Percentiles rank a stretch among this genome's conserved stretches.
Evolutionary conservation across 495 filamentous ascomycete genomes (phyloP).

Genomic region (Cudoniella acicularis): DNA sequence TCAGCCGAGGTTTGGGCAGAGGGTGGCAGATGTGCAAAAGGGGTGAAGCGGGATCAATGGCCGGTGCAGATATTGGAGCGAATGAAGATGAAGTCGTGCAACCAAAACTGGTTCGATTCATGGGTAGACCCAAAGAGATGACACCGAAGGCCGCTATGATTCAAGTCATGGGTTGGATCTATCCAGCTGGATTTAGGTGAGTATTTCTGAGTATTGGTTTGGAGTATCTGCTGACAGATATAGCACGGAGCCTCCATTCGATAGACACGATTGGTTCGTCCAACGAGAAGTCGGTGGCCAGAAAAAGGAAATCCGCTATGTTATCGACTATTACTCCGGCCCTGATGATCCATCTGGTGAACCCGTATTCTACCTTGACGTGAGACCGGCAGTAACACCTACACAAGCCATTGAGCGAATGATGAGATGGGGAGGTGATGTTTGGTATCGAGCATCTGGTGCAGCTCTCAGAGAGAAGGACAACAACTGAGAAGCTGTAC

Average conservation of each 20-base stretch:
- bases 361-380: conserved; percentile 95
- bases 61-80: conserved; percentile 23
- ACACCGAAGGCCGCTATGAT: conserved; percentile 86
- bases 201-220: conserved; percentile 22
- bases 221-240: conserved; percentile 4
- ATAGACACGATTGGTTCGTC: conserved; percentile 96
- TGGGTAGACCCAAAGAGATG: conserved; percentile 81
- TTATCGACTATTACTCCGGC: conserved; percentile 96
- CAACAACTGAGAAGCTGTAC: conserved; percentile 4
- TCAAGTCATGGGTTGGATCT: conserved; percentile 70
- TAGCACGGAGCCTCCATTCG: conserved; percentile 84
- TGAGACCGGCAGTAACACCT: conserved; percentile 84
- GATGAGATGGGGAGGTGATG: conserved; percentile 86
- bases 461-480: conserved; percentile 46
- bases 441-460: conserved; percentile 89
- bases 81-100: conserved; percentile 40
- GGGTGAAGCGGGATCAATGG: conserved; percentile 61
- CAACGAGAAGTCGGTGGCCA: conserved; percentile 58
- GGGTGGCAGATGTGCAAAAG: conserved; percentile 73
- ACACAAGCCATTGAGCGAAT: conserved; percentile 76
- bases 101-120: conserved; percentile 78
- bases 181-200: conserved; percentile 74
- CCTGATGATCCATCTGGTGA: conserved; percentile 84
- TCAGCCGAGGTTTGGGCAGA: conserved; percentile 61
- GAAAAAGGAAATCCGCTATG: conserved; percentile 78